Evolutionary conservation across 208 protist genomes (phyloP).

Genomic region (Trichomonas gallinae): DNA sequence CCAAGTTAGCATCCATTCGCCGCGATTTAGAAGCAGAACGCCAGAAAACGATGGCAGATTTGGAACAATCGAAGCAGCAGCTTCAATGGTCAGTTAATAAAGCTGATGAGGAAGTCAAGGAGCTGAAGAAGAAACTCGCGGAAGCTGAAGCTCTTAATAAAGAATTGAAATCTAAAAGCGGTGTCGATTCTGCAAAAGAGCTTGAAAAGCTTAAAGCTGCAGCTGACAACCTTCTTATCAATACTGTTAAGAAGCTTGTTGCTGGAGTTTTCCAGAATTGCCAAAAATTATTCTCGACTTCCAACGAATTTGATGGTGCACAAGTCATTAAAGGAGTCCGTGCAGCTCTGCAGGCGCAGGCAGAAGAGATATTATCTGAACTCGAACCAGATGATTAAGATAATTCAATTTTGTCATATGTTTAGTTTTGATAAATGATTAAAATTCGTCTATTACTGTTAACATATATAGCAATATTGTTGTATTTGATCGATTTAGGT

Average conservation of each 20-base stretch:
- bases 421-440: too few relatives aligned
- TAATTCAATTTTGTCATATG: too few relatives aligned
- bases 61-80: neutral
- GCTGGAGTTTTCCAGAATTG: neutral
- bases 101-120: neutral
- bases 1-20: neutral
- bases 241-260: neutral
- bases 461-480: too few relatives aligned
- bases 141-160: neutral
- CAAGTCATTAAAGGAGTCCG: neutral
- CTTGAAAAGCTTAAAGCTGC: neutral
- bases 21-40: neutral
- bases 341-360: neutral
- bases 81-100: neutral
- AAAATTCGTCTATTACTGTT: too few relatives aligned
- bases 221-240: neutral
- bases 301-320: neutral
- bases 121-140: neutral
- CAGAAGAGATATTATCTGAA: neutral
- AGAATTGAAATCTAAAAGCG: neutral
- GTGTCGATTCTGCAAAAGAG: neutral
- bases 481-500: too few relatives aligned
- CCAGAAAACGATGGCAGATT: neutral
- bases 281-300: neutral
- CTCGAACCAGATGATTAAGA: neutral